Evolutionary conservation across 2,329 filamentous ascomycete species (phyloP), one percentile per base, ranked within the genome.

Genomic region (Neonectria neomacrospora): DNA sequence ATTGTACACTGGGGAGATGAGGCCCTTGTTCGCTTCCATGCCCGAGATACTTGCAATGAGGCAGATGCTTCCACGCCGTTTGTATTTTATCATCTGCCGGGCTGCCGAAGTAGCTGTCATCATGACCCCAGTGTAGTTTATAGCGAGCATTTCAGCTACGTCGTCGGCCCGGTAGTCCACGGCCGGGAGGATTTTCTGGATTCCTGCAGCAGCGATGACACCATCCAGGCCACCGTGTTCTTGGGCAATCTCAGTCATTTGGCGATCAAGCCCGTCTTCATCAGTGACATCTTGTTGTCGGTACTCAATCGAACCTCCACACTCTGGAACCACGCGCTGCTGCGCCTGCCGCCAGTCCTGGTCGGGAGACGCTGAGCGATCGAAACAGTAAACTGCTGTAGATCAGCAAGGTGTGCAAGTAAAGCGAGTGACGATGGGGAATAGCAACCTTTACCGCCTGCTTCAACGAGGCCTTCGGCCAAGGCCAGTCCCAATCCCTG

Each of bases 401-500:
- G 47, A 20, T 64, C 3, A 61, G 54, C 18, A 28, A 39, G 26
- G 2, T 16, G 3, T 23, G 5, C 5, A 20, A 30, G 30, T 7
- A 23, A 4, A 14, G 32, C 14, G 22, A 14, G 12, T 14, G 9
- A 42, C 34, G 5, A n/a, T 47, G 4, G 12, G 12, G 11, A 9
- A 6, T 8, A 87, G 20, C 7, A n/a, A 62, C 86, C 86, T 67
- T 81, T 91, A 23, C 90, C 92, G 20, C 92, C 91, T 23, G 91
- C 91, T 77, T 94, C 91, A 12, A 92, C 81, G 14, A 94, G 79
- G 1, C 89, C 91, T 71, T 94, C 91, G 1, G 90, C 87, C 71
- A 94, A 86, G 6, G 89, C 87, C 20, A 95, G 79, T n/a, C 91
- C 91, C 10, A 94, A 83, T 0, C 92, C 92, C 63, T 88, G 84